Evolutionary conservation across 2,329 filamentous ascomycete species (phyloP).

Genomic region (Claviceps sp.): DNA sequence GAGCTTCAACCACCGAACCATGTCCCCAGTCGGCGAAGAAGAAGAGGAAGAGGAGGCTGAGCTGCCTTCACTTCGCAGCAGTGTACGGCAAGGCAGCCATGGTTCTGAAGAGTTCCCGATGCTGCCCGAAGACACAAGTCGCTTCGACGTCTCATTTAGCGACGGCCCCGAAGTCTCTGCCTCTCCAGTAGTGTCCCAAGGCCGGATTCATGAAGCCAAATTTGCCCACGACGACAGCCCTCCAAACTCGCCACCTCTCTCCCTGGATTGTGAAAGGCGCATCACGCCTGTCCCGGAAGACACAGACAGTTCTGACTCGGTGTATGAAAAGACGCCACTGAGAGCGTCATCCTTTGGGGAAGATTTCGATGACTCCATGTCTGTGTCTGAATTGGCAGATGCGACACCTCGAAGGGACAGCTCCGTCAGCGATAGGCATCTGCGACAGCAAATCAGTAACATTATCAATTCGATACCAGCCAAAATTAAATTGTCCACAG

Average conservation of each 20-base stretch:
- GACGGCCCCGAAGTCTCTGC: constrained; percentile 29
- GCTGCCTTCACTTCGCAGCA: constrained; percentile 22
- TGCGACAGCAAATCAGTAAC: constrained; percentile 68
- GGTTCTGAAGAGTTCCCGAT: constrained; percentile 25
- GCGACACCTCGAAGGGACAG: constrained; percentile 18
- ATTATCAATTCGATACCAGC: constrained; percentile 68
- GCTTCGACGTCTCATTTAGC: constrained; percentile 28
- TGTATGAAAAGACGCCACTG: constrained; percentile 25
- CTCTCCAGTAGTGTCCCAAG: constrained; percentile 23
- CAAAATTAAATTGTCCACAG: constrained; percentile 59
- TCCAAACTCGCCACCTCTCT: constrained; percentile 33
- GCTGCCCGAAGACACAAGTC: constrained; percentile 23
- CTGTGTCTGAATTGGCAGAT: constrained; percentile 16
- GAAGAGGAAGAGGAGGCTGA: constrained; percentile 18
- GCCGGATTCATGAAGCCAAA: constrained; percentile 18
- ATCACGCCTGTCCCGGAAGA: constrained; percentile 27
- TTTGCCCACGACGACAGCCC: constrained; percentile 29
- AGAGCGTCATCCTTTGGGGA: constrained; percentile 32
- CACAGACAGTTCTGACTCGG: constrained; percentile 16
- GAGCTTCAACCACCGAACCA: constrained; percentile 7
- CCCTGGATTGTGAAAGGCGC: constrained; percentile 8
- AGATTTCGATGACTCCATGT: constrained; percentile 31
- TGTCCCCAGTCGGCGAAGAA: constrained; percentile 8
- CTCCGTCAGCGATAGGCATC: constrained; percentile 45
- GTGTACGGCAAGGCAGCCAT: constrained; percentile 18